Base-by-base conservation (phyloP, 257 asterid genomes). In the Prunella vulgaris region DNA sequence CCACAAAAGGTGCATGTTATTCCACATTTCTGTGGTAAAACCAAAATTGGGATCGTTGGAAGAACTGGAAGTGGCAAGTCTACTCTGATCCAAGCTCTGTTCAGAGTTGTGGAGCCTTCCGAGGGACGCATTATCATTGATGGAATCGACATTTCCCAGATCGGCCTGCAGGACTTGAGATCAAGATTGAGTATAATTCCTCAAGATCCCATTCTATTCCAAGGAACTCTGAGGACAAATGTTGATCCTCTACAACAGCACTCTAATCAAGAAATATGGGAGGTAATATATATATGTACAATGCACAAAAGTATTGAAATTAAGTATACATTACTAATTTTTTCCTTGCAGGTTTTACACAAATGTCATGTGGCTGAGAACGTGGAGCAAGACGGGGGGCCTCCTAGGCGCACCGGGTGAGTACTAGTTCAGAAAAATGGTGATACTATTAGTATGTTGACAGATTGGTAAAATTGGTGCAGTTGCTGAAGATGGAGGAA, bases 401-500 rank as follows among this genome's bases (percentile, higher is more conserved):
- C 87, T 80, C 75, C 88, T 91, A 48, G 95, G 88, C 59, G 86
- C 88, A 61, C 89, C 86, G 81, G 97, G 97, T 88, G 65, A 27
- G 12, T 27, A 30, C 0, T 35, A 1, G 7, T 28, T 14, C 3
- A 3, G 14, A 30, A 18, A 24, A 56, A 56, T 24, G 14, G 4
- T 8, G 1, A 27, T 58, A 12, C 1, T 1, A 20, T 33, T 42
- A 13, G 2, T 13, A 38, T 62, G 13, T 5, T 38, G n/a, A 40
- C 15, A 42, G 15, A 21, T 42, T 42, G 51, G 35, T 3, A 18
- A 70, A 66, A 46, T 6, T 18, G 38, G 49, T 72, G 70, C 87
- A 91, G 97, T 91, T 38, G 89, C 86, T 53, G 96, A 89, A 84
- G 95, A 88, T 78, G 97, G 97, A 74, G 96, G 83, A 60, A 91